Conservation (phyloP, 2,329 filamentous ascomycete genomes). For the Fusarium liriodendri region DNA sequence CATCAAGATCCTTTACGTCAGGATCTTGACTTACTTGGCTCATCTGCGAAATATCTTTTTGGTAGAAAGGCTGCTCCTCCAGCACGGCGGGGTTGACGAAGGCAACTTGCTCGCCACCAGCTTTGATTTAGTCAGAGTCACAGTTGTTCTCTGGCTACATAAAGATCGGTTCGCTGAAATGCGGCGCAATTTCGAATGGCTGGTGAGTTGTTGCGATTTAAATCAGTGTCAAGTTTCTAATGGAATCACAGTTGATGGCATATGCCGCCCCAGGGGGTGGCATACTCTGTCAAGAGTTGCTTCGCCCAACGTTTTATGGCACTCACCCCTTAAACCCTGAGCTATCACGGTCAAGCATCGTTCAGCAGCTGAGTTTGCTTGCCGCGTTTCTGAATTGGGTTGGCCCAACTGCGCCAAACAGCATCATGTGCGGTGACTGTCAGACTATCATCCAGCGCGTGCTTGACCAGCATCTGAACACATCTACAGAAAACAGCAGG, state of each 20-base stretch:
- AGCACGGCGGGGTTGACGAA: slow-evolving; percentile 51
- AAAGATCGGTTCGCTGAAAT: slow-evolving; percentile 56
- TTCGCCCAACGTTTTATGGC: slow-evolving; percentile 54
- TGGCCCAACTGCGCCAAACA: slow-evolving; percentile 59
- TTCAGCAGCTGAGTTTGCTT: slow-evolving; percentile 63
- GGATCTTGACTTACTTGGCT: slow-evolving; percentile 60
- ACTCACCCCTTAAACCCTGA: slow-evolving; percentile 46
- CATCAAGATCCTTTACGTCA: slow-evolving; percentile 52
- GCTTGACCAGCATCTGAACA: slow-evolving; percentile 61
- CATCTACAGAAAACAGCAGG: slow-evolving; percentile 30
- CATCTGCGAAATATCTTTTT: slow-evolving; percentile 69
- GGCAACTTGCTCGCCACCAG: slow-evolving; percentile 58
- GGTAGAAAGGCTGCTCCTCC: slow-evolving; percentile 66
- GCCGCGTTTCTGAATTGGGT: slow-evolving; percentile 65
- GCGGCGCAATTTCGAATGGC: slow-evolving; percentile 61
- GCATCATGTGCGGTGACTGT: slow-evolving; percentile 57
- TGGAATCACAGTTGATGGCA: slow-evolving; percentile 56
- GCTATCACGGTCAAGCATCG: slow-evolving; percentile 59
- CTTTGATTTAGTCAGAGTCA: slow-evolving; percentile 59
- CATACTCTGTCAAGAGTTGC: slow-evolving; percentile 62
- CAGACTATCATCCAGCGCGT: slow-evolving; percentile 61
- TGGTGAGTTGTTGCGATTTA: slow-evolving; percentile 49
- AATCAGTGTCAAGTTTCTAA: neutral
- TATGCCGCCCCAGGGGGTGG: slow-evolving; percentile 62
- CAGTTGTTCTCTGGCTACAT: slow-evolving; percentile 60